Base-by-base conservation (phyloP, 371 early-diverging fungal species). In the Ecytonucleospora hepatopenaei region DNA sequence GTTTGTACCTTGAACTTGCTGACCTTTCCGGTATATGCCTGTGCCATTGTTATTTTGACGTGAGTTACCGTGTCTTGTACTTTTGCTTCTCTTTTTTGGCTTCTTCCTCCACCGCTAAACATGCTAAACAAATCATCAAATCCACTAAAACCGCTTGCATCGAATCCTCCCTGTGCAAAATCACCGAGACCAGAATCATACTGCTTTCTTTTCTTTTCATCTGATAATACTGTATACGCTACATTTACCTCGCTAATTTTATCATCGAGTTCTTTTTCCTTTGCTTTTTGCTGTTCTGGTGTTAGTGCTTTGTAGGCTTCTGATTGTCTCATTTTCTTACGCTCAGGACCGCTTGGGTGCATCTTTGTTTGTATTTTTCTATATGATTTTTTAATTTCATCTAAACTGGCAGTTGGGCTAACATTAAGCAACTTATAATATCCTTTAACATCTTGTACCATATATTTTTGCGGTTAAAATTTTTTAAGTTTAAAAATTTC, bases 121-220 rank as follows among this genome's bases (percentile, higher is more conserved):
- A 59, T 54, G 19, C 59, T 47, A 56, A 80, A 77, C 33, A 77
- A 65, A 56, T 75, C 74, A 48, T 71, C 78, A 15, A 79, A 62
- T 19, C 63, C 75, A 34, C 57, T 59, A 30, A 68, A 65, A 0
- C 63, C 66, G 15, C 60, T 59, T 24, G 19, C 55, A 47, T 33
- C 62, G 32, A 68, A 68, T 1, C 49, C 48, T 2, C 21, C 27
- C 26, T 5, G 12, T 33, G 55, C 56, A 40, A 46, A 58, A 16
- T 67, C 64, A 12, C 66, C 71, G 34, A 63, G 61, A 3, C 80
- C 80, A 28, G 48, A 47, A 56, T 80, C 80, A 48, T 80, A 80
- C 48, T 57, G 28, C 30, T 63, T 31, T 54, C 68, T 77, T 57
- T 75, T 80, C 54, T 75, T 60, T 40, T 66, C 69, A 31, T 73